Evolutionary conservation across 2,329 filamentous ascomycete genomes (phyloP), one percentile per base, ranked within the genome.

Genomic region (Clarireedia monteithiana): DNA sequence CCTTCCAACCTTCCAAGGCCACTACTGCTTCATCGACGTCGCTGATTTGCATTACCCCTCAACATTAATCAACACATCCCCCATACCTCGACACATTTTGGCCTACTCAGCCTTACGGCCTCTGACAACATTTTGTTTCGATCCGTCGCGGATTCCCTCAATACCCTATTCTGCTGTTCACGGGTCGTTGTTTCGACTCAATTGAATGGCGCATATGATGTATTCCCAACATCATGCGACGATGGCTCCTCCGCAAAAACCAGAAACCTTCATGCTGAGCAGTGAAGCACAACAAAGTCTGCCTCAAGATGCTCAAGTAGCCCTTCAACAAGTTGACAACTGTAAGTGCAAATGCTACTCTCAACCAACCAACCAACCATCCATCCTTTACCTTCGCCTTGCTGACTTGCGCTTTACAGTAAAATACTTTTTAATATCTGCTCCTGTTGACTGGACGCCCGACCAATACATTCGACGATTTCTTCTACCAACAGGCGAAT

Each of bases 341-440:
- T 77, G 91, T 96, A 80, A 75, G 91, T 81, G 24, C 26, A 17
- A 4, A 4, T 10, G 27, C 7, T 30, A 30, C 27, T 67, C 20
- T 27, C 27, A 38, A 15, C 10, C 24, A 20, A 20, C 20, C 36
- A 20, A 2, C 20, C 2, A 20, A 20, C 20, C 20, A 20, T 2
- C 20, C 20, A 20, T 20, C 20, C n/a, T 12, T 17, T 67, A 57
- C 36, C 30, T 27, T 5, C 15, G 34, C 34, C 34, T 50, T 49
- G 39, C 63, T 66, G 57, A 68, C 56, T 47, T 34, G 20, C 7
- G 38, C 39, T 14, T 5, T 17, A 24, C 70, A 96, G 91, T 99
- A 69, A 99, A 99, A 83, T 99, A 97, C 76, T 99, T 99, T 74
- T 88, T 99, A 74, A 95, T 99, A 67, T 99, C 94, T 46, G 94